Conservation (phyloP, 2,329 filamentous ascomycete species). For the Basipetospora chlamydospora region DNA sequence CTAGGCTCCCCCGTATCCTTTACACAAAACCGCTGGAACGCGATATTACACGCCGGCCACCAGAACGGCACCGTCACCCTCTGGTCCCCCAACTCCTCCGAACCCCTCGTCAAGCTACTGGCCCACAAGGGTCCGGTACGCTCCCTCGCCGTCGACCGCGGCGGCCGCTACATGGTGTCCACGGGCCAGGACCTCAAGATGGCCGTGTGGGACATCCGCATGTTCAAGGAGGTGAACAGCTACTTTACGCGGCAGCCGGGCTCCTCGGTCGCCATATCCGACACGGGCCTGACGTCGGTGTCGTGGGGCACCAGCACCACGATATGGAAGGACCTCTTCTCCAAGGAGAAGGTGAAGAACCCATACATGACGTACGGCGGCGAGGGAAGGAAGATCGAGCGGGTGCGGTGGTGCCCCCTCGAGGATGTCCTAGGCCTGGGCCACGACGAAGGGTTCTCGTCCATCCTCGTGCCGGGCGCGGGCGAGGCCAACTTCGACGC, state of each 20-base stretch:
- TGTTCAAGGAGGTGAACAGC: constrained; percentile 81
- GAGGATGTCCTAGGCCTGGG: constrained; percentile 83
- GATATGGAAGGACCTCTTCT: constrained; percentile 83
- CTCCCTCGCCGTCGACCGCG: constrained; percentile 69
- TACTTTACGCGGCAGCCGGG: constrained; percentile 78
- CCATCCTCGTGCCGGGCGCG: constrained; percentile 81
- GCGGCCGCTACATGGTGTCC: constrained; percentile 91
- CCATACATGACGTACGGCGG: constrained; percentile 93
- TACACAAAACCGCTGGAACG: constrained; percentile 82
- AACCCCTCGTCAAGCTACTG: constrained; percentile 79
- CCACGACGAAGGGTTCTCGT: constrained; percentile 77
- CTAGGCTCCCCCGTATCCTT: constrained; percentile 73
- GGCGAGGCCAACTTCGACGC: constrained; percentile 95
- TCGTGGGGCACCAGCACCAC: constrained; percentile 83
- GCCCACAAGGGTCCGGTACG: constrained; percentile 83
- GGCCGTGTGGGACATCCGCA: constrained; percentile 91
- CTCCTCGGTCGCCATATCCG: constrained; percentile 73
- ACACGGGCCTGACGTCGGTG: constrained; percentile 74
- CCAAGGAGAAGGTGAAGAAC: constrained; percentile 65
- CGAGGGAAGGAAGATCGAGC: constrained; percentile 67
- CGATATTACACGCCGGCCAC: constrained; percentile 80
- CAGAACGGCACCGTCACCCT: constrained; percentile 89
- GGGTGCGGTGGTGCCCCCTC: constrained; percentile 82
- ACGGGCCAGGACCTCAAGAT: constrained; percentile 81
- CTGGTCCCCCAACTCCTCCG: constrained; percentile 85